Conservation (phyloP, 2,329 filamentous ascomycete genomes). For the Colletotrichum agaves region DNA sequence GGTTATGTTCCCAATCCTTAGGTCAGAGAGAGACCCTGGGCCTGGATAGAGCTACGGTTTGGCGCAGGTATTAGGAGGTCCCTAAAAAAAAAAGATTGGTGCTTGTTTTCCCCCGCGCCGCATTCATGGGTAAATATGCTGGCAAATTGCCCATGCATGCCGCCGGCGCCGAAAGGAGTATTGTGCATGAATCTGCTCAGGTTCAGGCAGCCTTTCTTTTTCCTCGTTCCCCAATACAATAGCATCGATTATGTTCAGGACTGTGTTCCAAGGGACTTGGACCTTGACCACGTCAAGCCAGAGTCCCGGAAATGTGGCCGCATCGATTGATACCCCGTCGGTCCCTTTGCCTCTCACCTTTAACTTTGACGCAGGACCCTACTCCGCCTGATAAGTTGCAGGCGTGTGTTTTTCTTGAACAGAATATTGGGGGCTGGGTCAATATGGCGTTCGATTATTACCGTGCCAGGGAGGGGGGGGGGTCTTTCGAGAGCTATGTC, state of each 20-base stretch:
- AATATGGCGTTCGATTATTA: constrained; percentile 28
- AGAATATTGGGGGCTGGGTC: constrained; percentile 21
- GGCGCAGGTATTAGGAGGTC: constrained; percentile 3
- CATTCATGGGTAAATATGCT: constrained; percentile 5
- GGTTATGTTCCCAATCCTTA: constrained; percentile 16
- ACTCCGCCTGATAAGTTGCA: constrained; percentile 1
- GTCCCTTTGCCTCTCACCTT: not conserved
- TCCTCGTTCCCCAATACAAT: not conserved
- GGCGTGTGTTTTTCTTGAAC: constrained; percentile 1
- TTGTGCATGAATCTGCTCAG: constrained; percentile 23
- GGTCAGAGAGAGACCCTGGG: constrained; percentile 6
- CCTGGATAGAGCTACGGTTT: not conserved
- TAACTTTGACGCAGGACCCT: not conserved
- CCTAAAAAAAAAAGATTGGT: constrained; percentile 3
- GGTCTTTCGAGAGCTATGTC: constrained; percentile 9
- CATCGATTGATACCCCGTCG: not conserved
- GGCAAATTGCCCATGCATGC: constrained; percentile 22
- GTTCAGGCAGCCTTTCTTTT: constrained; percentile 16
- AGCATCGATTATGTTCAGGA: not conserved
- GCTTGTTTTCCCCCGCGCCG: constrained; percentile 11
- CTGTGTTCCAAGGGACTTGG: constrained; percentile 3
- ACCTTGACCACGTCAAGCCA: not conserved
- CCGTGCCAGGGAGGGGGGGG: constrained; percentile 16
- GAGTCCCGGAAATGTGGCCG: constrained; percentile 3
- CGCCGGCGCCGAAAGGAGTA: not conserved